These are phyloP conservation scores for Trichodelitschia bisporula DNA, from an alignment of 495 filamentous ascomycete species.

Conservation along the genomic window DNA sequence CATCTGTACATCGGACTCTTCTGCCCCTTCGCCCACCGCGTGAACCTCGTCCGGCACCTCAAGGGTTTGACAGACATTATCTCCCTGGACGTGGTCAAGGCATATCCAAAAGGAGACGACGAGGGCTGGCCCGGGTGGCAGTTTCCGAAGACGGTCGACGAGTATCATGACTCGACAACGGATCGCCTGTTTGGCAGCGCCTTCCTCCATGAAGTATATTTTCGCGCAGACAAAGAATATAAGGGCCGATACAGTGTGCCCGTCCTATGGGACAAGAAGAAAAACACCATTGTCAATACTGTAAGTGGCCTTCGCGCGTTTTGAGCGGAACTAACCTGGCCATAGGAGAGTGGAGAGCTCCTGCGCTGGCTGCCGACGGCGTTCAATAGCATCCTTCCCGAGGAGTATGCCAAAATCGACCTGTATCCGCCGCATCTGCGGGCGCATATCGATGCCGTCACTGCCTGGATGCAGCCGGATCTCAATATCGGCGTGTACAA, in stretches of 20 bases:
- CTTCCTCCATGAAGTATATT: constrained; percentile 28
- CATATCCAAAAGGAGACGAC: constrained; percentile 19
- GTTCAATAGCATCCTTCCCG: constrained; percentile 20
- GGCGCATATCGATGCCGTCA: constrained; percentile 19
- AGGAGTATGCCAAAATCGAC: constrained; percentile 11
- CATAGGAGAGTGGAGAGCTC: constrained; percentile 24
- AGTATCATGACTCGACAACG: constrained; percentile 25
- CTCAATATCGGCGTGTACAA: constrained; percentile 30
- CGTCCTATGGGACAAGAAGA: constrained; percentile 29
- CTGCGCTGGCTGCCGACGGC: constrained; percentile 24
- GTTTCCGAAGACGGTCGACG: constrained; percentile 22
- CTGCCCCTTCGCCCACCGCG: constrained; percentile 28
- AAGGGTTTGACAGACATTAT: constrained; percentile 15
- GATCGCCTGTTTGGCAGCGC: constrained; percentile 24
- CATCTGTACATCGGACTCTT: constrained; percentile 23
- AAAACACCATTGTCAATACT: constrained; percentile 24
- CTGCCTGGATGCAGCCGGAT: constrained; percentile 21
- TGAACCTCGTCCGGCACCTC: constrained; percentile 17
- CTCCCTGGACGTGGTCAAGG: constrained; percentile 13
- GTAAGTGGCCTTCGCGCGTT: constrained; percentile 3
- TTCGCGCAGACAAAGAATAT: constrained; percentile 24
- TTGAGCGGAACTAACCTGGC: neutral
- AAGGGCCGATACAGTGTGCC: constrained; percentile 30
- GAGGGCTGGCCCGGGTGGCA: constrained; percentile 25
- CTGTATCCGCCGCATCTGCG: constrained; percentile 23